Percentiles rank a stretch among this genome's conserved stretches.
Conservation (phyloP, 2,329 filamentous ascomycete species). For the Paracorniculantispora psalliotae region DNA sequence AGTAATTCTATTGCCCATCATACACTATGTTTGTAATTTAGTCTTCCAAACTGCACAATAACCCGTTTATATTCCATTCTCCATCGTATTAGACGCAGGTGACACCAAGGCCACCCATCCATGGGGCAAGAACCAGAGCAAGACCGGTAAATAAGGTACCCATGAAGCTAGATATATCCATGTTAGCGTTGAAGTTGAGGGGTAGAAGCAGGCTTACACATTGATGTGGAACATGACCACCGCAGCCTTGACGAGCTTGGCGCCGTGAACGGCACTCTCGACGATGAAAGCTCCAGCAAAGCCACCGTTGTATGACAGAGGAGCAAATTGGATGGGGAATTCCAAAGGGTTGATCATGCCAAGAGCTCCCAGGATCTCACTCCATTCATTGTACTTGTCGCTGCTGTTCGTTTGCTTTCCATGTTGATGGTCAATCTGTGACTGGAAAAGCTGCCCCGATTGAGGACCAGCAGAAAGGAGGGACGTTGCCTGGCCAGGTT, state of each 20-base stretch:
- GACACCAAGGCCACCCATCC: background rate
- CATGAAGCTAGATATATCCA: slow-evolving; percentile 17
- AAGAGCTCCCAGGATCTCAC: background rate
- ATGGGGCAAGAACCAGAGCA: background rate
- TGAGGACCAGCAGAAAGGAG: too few relatives aligned
- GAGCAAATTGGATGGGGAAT: background rate
- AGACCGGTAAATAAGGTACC: slow-evolving; percentile 19
- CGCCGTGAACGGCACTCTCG: background rate
- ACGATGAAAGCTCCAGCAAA: slow-evolving; percentile 2
- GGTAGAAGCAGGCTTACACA: slow-evolving; percentile 18
- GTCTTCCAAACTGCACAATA: background rate
- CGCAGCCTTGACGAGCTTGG: slow-evolving; percentile 3
- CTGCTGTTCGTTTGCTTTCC: background rate
- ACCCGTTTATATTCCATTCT: background rate
- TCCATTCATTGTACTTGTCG: background rate
- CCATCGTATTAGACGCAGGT: too few relatives aligned
- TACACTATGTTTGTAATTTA: background rate
- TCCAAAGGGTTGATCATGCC: background rate
- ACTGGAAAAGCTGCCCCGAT: too few relatives aligned
- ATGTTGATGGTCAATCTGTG: background rate
- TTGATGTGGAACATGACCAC: slow-evolving; percentile 19
- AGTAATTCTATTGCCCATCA: background rate
- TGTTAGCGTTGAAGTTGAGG: background rate
- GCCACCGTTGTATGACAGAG: background rate
- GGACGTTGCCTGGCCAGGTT: background rate